These are phyloP conservation scores for Emericellopsis terricola DNA, from an alignment of 495 filamentous ascomycete species.

Conservation along the genomic window DNA sequence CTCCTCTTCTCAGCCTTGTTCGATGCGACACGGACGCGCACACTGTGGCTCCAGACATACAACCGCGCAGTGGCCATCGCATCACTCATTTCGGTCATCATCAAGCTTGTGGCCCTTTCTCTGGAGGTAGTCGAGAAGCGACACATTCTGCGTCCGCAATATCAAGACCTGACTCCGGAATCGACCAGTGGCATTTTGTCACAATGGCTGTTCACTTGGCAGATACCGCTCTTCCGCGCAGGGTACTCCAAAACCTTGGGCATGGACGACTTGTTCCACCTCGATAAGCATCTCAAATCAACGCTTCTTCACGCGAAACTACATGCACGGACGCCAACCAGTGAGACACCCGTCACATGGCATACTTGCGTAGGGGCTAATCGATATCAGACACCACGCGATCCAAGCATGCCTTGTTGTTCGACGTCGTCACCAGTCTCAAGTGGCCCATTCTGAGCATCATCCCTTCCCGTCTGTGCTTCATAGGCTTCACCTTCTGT, in stretches of 20 bases:
- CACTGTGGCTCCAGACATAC: constrained; percentile 33
- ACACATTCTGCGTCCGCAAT: constrained; percentile 29
- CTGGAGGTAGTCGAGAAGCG: constrained; percentile 45
- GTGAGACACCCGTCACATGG: too few species aligned
- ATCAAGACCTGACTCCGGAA: constrained; percentile 44
- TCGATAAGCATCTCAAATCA: constrained; percentile 19
- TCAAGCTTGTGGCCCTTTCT: constrained; percentile 31
- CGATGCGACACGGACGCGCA: constrained; percentile 35
- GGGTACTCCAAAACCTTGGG: constrained; percentile 18
- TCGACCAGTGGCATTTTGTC: constrained; percentile 31
- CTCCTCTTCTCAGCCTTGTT: constrained; percentile 41
- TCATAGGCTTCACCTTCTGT: constrained; percentile 39
- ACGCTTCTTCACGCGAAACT: constrained; percentile 2
- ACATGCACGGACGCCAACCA: constrained; percentile 7
- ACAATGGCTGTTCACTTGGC: too few species aligned
- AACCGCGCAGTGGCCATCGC: constrained; percentile 11
- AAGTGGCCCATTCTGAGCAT: constrained; percentile 14
- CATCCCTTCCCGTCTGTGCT: constrained; percentile 15
- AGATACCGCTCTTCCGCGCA: too few species aligned
- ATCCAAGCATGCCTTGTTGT: too few species aligned
- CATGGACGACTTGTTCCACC: constrained; percentile 25
- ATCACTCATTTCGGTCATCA: constrained; percentile 23
- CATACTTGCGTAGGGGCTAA: too few species aligned
- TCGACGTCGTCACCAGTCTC: constrained; percentile 7
- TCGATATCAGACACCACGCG: too few species aligned